phyloP scores from a whole-genome alignment of 306 rosid genomes.

The Carpinus viminea region DNA sequence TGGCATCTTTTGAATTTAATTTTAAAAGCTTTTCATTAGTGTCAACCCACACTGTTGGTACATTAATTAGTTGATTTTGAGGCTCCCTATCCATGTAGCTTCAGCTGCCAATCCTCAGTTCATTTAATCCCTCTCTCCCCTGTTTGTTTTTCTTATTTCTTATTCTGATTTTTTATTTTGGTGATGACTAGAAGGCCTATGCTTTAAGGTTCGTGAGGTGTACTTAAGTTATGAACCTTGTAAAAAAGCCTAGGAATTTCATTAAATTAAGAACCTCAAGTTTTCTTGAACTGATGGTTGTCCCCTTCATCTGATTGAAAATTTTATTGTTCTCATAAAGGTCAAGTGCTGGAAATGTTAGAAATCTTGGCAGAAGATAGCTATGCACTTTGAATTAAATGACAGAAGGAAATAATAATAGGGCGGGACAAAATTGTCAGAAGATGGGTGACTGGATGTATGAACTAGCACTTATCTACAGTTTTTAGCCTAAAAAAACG shows the following conservation, averaged over 20 bases:
- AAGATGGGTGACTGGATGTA: background rate
- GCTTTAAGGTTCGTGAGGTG: background rate
- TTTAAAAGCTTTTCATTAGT: background rate
- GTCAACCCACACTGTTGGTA: background rate
- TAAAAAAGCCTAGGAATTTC: background rate
- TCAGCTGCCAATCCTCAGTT: background rate
- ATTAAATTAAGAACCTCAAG: background rate
- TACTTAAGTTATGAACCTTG: background rate
- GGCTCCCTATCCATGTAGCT: constrained; percentile 4
- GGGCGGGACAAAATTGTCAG: background rate
- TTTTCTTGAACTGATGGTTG: background rate
- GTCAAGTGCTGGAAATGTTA: background rate
- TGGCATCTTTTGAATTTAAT: background rate
- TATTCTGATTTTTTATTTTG: background rate
- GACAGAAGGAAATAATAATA: background rate
- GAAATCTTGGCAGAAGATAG: background rate
- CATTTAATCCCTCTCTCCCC: background rate
- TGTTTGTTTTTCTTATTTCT: background rate
- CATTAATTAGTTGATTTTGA: constrained; percentile 3
- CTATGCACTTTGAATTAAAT: background rate
- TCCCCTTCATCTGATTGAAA: background rate
- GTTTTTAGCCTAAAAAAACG: background rate
- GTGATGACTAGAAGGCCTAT: background rate
- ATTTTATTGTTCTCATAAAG: background rate
- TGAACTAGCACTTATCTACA: background rate